Base-by-base conservation (phyloP, 192 early-diverging fungal species). In the Linnemannia elongata region DNA sequence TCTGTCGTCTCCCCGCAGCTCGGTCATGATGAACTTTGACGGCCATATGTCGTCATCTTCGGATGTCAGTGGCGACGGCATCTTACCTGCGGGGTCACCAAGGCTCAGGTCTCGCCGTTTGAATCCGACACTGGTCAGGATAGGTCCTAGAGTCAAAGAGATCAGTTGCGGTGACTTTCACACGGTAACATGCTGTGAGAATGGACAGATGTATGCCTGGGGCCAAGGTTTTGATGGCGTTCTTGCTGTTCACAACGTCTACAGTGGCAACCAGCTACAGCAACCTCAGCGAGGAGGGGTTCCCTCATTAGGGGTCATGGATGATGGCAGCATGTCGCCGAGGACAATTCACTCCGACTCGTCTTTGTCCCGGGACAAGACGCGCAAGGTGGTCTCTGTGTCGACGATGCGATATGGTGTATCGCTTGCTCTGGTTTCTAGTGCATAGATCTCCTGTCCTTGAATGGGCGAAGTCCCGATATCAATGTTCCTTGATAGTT, bases 81-180 rank as follows among this genome's bases (percentile, higher is more conserved):
- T 66, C 10, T 66, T 13, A 0, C 30, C 60, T 6, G 33, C 10
- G 30, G 27, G 27, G 8, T 66, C 60, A 33, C 30, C 60, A 66
- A 66, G 13, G 15, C 30, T 66, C 27, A 30, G 60, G 33, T 33
- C 60, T 33, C 60, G 60, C 60, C 60, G 60, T 33, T 66, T 66
- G 60, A 66, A 76, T 38, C 83, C 83, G 8, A 55, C 78, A 17
- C 45, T 85, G 39, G 78, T 85, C 6, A 39, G 75, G 9, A 72
- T 85, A 20, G 83, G 78, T 27, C 69, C 74, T 4, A 75, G 83
- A 18, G 69, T 80, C 33, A 75, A 75, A 33, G 78, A 85, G 36
- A 85, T 85, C 36, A 39, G 69, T 10, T 85, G 83, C n/a, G 83
- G 83, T 1, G 83, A 85, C 68, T 68, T 76, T 35, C 83, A 85